Base-by-base conservation (phyloP, 2,329 filamentous ascomycete genomes). In the Geoglossum cookeanum region DNA sequence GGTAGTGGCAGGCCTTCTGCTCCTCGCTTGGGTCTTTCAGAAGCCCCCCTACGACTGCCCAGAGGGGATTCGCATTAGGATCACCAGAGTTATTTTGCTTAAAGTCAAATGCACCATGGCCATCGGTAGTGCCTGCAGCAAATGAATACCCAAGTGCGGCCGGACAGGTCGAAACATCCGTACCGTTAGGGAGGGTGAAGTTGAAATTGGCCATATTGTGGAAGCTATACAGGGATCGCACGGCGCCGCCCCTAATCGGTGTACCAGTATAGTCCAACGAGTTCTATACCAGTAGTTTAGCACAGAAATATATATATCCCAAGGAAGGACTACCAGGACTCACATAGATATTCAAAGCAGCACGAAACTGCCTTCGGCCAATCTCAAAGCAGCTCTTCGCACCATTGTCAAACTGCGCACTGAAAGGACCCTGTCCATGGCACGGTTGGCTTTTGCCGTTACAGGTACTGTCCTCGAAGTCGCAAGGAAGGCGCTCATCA, bases 61-160 rank as follows among this genome's bases (percentile, higher is more conserved):
- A 96, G 3, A 96, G 71, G 0, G 88, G 88, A 61, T 85, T 90
- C 27, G 77, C 78, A 45, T 83, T 78, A 0, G 87, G 83, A n/a
- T 79, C 74, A 35, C 82, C 83, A 0, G 83, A 83, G 61, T 86
- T 79, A 62, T 89, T 90, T 66, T 97, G 91, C 1, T 87, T 92
- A 67, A 97, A 96, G 69, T 97, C 91, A 64, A 95, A 94, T 0
- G 81, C 82, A 0, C 91, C 91, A 0, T 91, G 90, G 4, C 91
- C 88, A 67, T 97, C 91, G 0, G 87, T 87, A 0, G 91, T 97
- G 9, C 91, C 91, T 0, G 87, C 91, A 0, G 91, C 91, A 66
- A 97, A 97, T 0, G 86, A 90, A 67, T 92, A 94, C 4, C 91
- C 91, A 59, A 97, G 72, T 0, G 89, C 88, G 0, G 90, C 90